A percentile compares a stretch with the other conserved stretches of the same genome.
phyloP scores from a whole-genome alignment of 352 stramenopile species.

The Globisporangium barbulae region DNA sequence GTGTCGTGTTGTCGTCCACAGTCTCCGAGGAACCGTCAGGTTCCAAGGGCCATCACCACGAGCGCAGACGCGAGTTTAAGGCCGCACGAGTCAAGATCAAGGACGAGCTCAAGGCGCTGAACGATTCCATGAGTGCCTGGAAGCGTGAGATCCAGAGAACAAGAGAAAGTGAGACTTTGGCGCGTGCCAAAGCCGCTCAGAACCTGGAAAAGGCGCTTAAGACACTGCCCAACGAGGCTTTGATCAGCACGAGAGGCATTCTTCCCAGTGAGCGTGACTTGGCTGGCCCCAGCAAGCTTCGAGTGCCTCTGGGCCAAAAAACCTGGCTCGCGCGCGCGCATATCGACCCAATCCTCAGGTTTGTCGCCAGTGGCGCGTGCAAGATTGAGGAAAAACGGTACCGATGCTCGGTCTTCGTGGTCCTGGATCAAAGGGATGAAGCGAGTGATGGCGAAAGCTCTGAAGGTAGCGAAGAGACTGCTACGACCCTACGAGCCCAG shows the following conservation, averaged over 20 bases:
- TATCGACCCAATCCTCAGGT: constrained; percentile 12
- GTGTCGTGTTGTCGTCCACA: not conserved
- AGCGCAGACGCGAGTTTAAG: constrained; percentile 40
- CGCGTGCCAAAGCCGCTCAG: constrained; percentile 12
- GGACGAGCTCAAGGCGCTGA: constrained; percentile 32
- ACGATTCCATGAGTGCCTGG: constrained; percentile 15
- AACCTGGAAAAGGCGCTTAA: constrained; percentile 14
- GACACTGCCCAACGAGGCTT: constrained; percentile 17
- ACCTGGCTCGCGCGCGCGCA: constrained; percentile 28
- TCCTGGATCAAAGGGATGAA: not conserved
- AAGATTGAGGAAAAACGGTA: constrained; percentile 19
- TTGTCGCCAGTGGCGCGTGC: constrained; percentile 28
- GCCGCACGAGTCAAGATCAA: constrained; percentile 43
- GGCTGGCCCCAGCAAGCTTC: not conserved
- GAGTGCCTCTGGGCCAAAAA: constrained; percentile 14
- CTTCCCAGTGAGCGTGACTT: not conserved
- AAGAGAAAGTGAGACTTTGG: constrained; percentile 24
- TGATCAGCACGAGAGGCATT: constrained; percentile 8
- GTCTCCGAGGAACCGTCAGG: not conserved
- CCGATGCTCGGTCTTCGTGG: constrained; percentile 31
- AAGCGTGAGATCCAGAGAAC: constrained; percentile 23
- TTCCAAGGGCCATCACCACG: constrained; percentile 23
- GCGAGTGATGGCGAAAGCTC: not conserved
- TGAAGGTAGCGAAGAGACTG: not conserved
- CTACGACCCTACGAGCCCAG: not conserved